Base-by-base conservation (phyloP, 2,329 filamentous ascomycete genomes). In the Bipolaris bicolor region DNA sequence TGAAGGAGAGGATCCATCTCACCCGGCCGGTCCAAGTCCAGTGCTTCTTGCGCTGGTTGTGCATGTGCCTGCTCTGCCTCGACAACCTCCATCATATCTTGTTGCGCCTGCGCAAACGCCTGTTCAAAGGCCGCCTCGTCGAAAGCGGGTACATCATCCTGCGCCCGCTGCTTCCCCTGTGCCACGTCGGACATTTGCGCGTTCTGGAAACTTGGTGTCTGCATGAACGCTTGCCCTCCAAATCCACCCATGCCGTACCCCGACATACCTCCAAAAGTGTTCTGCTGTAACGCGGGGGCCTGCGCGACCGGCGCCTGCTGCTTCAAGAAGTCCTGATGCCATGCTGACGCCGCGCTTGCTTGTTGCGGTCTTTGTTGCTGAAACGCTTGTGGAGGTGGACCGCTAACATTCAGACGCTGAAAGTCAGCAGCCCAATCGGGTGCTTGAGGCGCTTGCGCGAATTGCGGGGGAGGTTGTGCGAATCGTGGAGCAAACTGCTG, bases 241-340 rank as follows among this genome's bases (percentile, higher is more conserved):
- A 65, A 70, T 2, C 65, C 66, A 43, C 64, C 62, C 65, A 72
- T 73, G 10, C 59, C 65, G 40, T 71, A 71, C 15, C 66, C 66
- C 7, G 66, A 48, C 63, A 73, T 69, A 16, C 67, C 65, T 3
- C 63, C 64, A 52, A 71, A 74, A 22, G 62, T 58, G 48, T 52
- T 66, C 31, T 72, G 70, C 34, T 70, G 69, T 13, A 69, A 61
- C 13, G 57, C 58, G 29, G 69, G 68, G n/a, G 66, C 61, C 29
- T 75, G 75, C 7, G 67, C 57, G 52, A 72, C 68, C 33, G 70
- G 65, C n/a, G 61, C 52, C 54, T 80, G 77, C 39, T 77, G 73
- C 29, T 70, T 66, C 65, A 83, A 71, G 66, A 89, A 88, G 63
- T 88, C 86, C 66, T 85, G 80, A 49, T 88, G 86, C 87, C 87